Evolutionary conservation across 495 filamentous ascomycete genomes (phyloP).

Genomic region (Penicillium alfredii): DNA sequence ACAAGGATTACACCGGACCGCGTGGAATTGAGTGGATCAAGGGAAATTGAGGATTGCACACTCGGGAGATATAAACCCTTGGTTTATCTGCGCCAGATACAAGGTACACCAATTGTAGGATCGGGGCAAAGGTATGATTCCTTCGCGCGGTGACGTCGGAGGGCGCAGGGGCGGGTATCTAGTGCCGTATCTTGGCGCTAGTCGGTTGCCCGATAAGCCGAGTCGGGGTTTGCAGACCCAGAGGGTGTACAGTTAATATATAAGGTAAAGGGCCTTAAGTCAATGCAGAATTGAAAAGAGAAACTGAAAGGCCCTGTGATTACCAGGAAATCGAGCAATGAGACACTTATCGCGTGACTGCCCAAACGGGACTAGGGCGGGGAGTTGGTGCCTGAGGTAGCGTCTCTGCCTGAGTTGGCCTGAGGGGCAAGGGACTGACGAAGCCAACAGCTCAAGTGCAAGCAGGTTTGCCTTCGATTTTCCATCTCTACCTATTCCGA

Average conservation of each 20-base stretch:
- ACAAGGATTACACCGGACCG: constrained; percentile 13
- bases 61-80: too few relatives aligned
- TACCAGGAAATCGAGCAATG: not conserved
- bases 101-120: not conserved
- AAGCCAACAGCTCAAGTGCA: too few relatives aligned
- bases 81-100: too few relatives aligned
- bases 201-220: constrained; percentile 11
- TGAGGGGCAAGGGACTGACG: too few relatives aligned
- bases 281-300: constrained; percentile 3
- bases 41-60: not conserved
- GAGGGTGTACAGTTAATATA: too few relatives aligned
- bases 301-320: too few relatives aligned
- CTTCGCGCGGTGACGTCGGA: constrained; percentile 23
- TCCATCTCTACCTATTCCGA: too few relatives aligned
- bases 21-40: too few relatives aligned
- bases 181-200: constrained; percentile 9
- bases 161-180: constrained; percentile 5
- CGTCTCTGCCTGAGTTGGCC: not conserved
- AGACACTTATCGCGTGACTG: constrained; percentile 11
- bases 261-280: too few relatives aligned
- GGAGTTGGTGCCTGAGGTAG: constrained; percentile 5
- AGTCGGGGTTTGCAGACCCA: not conserved
- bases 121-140: too few relatives aligned
- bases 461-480: too few relatives aligned
- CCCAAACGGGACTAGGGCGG: constrained; percentile 32